These are phyloP conservation scores for Cladophialophora carrionii DNA, from an alignment of 2,329 filamentous ascomycete genomes.

Conservation along the genomic window DNA sequence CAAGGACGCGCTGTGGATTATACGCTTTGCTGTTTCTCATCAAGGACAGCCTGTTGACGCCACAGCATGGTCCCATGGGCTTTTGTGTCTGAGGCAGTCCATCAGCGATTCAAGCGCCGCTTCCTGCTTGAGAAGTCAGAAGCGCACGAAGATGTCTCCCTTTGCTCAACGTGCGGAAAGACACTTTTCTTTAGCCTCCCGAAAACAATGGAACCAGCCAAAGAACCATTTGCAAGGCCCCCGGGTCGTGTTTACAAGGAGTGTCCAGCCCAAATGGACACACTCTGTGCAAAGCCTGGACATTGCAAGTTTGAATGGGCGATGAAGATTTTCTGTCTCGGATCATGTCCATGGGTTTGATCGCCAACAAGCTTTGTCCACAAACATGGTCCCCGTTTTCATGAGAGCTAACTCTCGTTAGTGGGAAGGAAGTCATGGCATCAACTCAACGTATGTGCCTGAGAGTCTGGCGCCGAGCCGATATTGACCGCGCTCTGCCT, in stretches of 20 bases:
- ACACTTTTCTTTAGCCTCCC: not conserved
- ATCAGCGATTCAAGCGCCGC: not conserved
- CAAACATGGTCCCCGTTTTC: not conserved
- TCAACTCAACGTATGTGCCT: not conserved
- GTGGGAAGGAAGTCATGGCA: not conserved
- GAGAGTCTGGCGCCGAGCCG: not conserved
- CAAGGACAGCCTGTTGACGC: not conserved
- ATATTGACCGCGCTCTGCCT: not conserved
- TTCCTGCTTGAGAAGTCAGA: not conserved
- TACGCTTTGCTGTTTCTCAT: not conserved
- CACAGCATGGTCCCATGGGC: not conserved
- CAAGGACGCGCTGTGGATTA: not conserved
- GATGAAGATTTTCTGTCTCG: not conserved
- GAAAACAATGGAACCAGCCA: not conserved
- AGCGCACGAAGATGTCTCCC: not conserved
- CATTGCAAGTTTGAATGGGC: not conserved
- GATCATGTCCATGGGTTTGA: not conserved
- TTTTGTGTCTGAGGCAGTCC: not conserved
- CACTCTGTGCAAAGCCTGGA: not conserved
- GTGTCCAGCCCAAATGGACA: not conserved
- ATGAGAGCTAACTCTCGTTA: not conserved
- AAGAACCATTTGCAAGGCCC: not conserved
- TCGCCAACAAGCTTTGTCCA: not conserved
- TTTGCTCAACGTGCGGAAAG: not conserved
- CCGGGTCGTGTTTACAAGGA: not conserved